These are phyloP conservation scores for Luvunga scandens DNA, from an alignment of 345 rosid species.

Conservation along the genomic window DNA sequence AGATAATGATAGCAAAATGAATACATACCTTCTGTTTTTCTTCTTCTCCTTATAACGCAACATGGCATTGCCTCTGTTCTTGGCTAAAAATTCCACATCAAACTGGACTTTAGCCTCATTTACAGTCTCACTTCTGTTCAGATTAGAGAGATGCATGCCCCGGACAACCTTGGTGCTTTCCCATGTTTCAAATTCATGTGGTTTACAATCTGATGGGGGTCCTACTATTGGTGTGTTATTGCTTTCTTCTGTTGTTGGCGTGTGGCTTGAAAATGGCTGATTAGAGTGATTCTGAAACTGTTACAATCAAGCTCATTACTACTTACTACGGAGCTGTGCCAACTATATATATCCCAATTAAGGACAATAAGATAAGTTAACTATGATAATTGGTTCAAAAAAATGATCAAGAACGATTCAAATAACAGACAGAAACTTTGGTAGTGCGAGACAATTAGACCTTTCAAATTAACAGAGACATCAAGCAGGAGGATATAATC, in stretches of 20 bases:
- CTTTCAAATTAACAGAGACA: not conserved
- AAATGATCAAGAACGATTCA: not conserved
- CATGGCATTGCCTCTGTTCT: conserved; percentile 35
- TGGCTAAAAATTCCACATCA: conserved; percentile 20
- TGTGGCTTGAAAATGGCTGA: conserved; percentile 5
- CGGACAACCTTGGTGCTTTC: not conserved
- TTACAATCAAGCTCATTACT: not conserved
- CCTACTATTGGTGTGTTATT: not conserved
- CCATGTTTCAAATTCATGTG: not conserved
- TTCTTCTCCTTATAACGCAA: conserved; percentile 40
- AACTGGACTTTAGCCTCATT: not conserved
- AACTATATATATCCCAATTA: not conserved
- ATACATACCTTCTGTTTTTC: conserved; percentile 27
- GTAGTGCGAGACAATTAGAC: not conserved
- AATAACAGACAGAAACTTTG: not conserved
- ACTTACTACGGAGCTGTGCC: not conserved
- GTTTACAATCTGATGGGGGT: not conserved
- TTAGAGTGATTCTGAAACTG: conserved; percentile 13
- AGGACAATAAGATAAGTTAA: not conserved
- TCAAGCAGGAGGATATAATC: not conserved
- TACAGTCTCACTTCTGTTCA: not conserved
- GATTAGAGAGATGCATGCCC: not conserved
- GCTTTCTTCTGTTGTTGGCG: not conserved
- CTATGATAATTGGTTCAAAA: not conserved
- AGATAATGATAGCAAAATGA: not conserved